Evolutionary conservation across 73 alveolate genomes (phyloP).

Genomic region (Paramecium tetraurelia): DNA sequence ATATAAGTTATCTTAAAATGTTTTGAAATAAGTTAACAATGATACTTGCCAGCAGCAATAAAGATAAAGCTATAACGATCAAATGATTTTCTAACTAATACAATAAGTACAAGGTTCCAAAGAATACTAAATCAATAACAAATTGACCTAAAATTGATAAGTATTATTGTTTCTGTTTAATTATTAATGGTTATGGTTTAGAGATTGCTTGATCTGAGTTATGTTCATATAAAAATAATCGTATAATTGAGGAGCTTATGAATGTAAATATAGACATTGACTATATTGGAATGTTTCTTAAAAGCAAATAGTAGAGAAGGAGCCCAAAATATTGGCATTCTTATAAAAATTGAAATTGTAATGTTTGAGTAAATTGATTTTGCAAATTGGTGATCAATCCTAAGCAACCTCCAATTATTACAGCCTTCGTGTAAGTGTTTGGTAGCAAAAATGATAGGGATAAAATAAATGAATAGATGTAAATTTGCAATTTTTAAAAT

Average conservation of each 20-base stretch:
- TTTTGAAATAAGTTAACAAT: background rate
- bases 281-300: background rate
- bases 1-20: background rate
- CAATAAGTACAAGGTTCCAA: background rate
- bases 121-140: background rate
- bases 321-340: background rate
- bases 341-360: background rate
- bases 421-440: background rate
- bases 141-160: background rate
- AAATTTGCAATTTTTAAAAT: background rate
- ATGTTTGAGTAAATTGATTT: background rate
- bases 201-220: background rate
- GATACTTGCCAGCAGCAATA: background rate
- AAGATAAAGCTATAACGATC: background rate
- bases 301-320: background rate
- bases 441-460: background rate
- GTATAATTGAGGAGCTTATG: background rate
- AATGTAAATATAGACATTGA: background rate
- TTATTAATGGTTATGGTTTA: background rate
- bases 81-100: background rate
- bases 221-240: background rate
- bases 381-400: background rate
- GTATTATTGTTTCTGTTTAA: background rate
- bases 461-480: background rate
- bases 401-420: background rate